Evolutionary conservation across 179 eudicot species (phyloP).

Genomic region (Vitellaria paradoxa): DNA sequence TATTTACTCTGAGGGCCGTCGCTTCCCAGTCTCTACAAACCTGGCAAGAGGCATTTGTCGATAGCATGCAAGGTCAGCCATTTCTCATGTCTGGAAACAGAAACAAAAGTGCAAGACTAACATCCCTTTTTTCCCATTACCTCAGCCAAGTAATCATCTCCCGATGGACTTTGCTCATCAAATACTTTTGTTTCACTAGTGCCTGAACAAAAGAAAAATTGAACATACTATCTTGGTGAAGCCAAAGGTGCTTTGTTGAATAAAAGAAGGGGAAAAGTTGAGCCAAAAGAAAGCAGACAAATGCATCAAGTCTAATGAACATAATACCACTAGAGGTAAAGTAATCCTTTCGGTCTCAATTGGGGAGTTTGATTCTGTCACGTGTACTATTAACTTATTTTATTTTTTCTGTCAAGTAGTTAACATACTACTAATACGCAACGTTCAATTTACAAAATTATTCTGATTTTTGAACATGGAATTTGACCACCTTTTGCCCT

Average conservation of each 20-base stretch:
- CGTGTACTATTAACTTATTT: not conserved
- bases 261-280: not conserved
- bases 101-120: constrained; percentile 5
- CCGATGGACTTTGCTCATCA: constrained; percentile 91
- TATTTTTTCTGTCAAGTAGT: not conserved
- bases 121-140: constrained; percentile 29
- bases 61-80: not conserved
- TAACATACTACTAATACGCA: not conserved
- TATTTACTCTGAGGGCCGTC: constrained; percentile 61
- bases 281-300: not conserved
- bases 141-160: constrained; percentile 96
- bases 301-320: not conserved
- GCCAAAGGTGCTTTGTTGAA: constrained; percentile 1
- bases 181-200: constrained; percentile 81
- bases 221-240: not conserved
- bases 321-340: not conserved
- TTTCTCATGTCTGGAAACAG: not conserved
- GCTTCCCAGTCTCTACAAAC: constrained; percentile 99
- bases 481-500: too few species aligned
- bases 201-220: constrained; percentile 39
- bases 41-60: constrained; percentile 29
- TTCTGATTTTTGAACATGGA: too few species aligned
- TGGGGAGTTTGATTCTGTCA: not conserved
- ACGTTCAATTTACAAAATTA: not conserved
- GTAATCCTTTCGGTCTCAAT: not conserved